Evolutionary conservation across 163 green algal genomes (phyloP).

Genomic region (Smithsoniella earleae): DNA sequence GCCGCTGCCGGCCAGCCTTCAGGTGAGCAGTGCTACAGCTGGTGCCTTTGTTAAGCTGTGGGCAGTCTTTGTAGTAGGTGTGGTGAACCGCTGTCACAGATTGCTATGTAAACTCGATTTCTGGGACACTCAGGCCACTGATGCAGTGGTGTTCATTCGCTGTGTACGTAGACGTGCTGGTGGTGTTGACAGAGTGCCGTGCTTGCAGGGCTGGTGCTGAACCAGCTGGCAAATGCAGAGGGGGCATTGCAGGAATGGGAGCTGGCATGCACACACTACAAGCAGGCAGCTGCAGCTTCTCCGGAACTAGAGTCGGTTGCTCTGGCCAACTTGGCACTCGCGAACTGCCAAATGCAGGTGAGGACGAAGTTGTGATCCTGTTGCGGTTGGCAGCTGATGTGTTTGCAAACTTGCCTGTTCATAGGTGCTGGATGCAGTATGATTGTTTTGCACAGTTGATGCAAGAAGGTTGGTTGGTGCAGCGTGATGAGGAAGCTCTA

Average conservation of each 20-base stretch:
- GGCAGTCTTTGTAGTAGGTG: too few species aligned
- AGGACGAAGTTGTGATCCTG: too few species aligned
- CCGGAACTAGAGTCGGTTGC: slow-evolving; percentile 32
- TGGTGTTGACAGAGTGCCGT: too few species aligned
- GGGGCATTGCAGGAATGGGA: slow-evolving; percentile 32
- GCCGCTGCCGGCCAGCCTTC: not conserved
- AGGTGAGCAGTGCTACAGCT: too few species aligned
- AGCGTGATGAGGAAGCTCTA: slow-evolving; percentile 5
- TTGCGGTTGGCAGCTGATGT: not conserved
- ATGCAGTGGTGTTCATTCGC: too few species aligned
- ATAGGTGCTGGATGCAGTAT: not conserved
- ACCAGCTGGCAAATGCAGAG: slow-evolving; percentile 43
- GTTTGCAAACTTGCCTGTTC: not conserved
- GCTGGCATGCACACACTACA: slow-evolving; percentile 32
- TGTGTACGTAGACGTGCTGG: too few species aligned
- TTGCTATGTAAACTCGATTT: too few species aligned
- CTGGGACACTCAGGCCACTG: too few species aligned
- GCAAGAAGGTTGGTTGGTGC: not conserved
- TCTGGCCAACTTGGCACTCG: slow-evolving; percentile 31
- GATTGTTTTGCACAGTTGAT: too few species aligned
- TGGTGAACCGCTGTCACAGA: too few species aligned
- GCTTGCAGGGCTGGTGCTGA: slow-evolving; percentile 39
- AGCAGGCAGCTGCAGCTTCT: not conserved
- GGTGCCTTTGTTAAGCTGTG: too few species aligned
- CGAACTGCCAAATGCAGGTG: slow-evolving; percentile 30